Conservation (phyloP, 1,284 basidiomycete genomes). For the Boletus semigastroideus region DNA sequence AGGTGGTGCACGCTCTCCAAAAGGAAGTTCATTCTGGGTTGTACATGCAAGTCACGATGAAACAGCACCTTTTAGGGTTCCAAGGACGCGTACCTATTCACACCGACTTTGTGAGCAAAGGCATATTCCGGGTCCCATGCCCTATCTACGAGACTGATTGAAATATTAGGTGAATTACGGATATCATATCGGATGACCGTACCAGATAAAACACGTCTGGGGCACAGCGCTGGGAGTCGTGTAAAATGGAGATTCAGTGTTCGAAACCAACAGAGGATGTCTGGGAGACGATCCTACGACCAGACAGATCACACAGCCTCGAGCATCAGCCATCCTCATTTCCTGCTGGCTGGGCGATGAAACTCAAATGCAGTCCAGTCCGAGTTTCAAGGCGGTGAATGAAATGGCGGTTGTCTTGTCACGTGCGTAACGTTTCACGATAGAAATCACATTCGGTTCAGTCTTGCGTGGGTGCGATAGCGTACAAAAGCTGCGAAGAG, state of each 20-base stretch:
- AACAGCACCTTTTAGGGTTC: slow-evolving; percentile 1
- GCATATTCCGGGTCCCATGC: not conserved
- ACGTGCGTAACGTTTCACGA: slow-evolving; percentile 14
- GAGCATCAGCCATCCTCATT: not conserved
- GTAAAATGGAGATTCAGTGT: slow-evolving; percentile 47
- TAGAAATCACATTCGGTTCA: slow-evolving; percentile 15
- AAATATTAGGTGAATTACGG: not conserved
- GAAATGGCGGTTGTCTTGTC: not conserved
- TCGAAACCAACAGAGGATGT: slow-evolving; percentile 47
- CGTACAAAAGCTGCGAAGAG: slow-evolving; percentile 22
- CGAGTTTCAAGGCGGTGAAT: not conserved
- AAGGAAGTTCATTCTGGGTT: slow-evolving; percentile 23
- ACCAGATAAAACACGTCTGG: slow-evolving; percentile 12
- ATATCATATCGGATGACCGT: not conserved
- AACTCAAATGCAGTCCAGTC: not conserved
- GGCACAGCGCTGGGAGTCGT: slow-evolving; percentile 1
- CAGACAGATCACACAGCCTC: not conserved
- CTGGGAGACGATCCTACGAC: not conserved
- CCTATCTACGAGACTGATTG: not conserved
- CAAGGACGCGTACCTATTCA: slow-evolving; percentile 15
- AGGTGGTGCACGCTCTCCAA: slow-evolving; percentile 43
- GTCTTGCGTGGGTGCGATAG: slow-evolving; percentile 15
- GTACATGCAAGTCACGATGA: slow-evolving; percentile 8
- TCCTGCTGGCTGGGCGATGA: not conserved
- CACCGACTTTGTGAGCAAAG: slow-evolving; percentile 1